Base-by-base conservation (phyloP, 2,329 filamentous ascomycete genomes). In the Beauveria medogensis region DNA sequence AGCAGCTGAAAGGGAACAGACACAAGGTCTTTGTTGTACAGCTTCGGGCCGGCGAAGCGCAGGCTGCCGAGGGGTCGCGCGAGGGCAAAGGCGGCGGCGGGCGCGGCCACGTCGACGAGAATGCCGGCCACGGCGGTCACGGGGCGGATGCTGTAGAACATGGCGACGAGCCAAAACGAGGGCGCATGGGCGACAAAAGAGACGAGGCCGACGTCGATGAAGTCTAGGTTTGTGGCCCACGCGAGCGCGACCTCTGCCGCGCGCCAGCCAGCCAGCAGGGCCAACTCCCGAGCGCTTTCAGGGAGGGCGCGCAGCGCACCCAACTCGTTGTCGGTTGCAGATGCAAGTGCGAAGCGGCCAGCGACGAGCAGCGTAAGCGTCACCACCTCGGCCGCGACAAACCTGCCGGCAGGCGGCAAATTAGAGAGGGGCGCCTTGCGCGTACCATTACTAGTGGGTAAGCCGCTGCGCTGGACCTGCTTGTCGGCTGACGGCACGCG, bases 221-320 rank as follows among this genome's bases (percentile, higher is more conserved):
- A 85, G 72, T 95, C 91, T 70, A 89, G 90, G 64, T 86, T 80
- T 48, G 85, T 78, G 67, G 82, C 83, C 91, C 91, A 96, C 52
- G 84, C 87, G 52, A 92, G 69, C 26, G 79, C 84, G 58, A 96
- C 78, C 71, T 92, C 87, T 52, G 85, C 72, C 71, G 81, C 69
- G 71, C 78, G 79, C 82, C 82, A 86, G 14, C 73, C 76, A 1
- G 77, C 73, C 64, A 85, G 67, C 37, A 78, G 77, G 6, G 73
- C 78, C 30, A 91, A 80, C 70, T 90, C 85, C 69, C 76, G 74
- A 78, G 83, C 84, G 57, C 81, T 80, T 55, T 87, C 83, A 62
- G 85, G 73, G 59, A 80, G 80, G 68, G 86, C 84, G 71, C 84
- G 88, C 63, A 93, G 81, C 34, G 77, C 76, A 1, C 85, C 84